These are phyloP conservation scores for Sherardia arvensis DNA, from an alignment of 257 asterid genomes.

Conservation along the genomic window DNA sequence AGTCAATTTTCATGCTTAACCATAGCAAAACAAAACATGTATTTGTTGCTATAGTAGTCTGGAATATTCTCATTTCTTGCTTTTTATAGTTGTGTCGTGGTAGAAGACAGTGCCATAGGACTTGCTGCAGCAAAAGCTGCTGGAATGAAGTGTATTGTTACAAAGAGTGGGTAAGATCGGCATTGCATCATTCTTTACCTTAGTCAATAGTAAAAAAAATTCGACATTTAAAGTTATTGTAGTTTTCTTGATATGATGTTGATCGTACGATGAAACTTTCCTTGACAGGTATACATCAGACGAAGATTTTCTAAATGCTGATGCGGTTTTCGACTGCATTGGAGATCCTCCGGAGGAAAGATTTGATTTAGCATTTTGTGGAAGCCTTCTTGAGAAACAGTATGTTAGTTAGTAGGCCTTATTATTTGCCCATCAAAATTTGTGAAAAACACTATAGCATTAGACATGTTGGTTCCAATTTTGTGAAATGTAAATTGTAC, in stretches of 20 bases:
- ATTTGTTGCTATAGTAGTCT: not conserved
- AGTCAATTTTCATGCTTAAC: not conserved
- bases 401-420: conserved; percentile 9
- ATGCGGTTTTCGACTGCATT: conserved; percentile 93
- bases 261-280: not conserved
- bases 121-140: conserved; percentile 97
- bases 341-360: conserved; percentile 96
- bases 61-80: not conserved
- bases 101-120: conserved; percentile 96
- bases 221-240: not conserved
- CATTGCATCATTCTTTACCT: not conserved
- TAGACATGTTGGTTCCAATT: not conserved
- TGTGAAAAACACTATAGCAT: not conserved
- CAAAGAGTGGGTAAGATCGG: conserved; percentile 79
- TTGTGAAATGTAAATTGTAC: not conserved
- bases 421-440: not conserved
- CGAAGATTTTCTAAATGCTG: conserved; percentile 79
- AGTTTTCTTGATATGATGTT: not conserved
- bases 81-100: conserved; percentile 67
- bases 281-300: conserved; percentile 70
- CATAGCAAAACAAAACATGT: not conserved
- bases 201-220: not conserved
- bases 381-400: conserved; percentile 74
- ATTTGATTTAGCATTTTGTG: conserved; percentile 73
- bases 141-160: conserved; percentile 87